Percentiles rank a stretch among this genome's conserved stretches.
Conservation (phyloP, 169 alveolate genomes). For the Plasmodium vinckei region DNA sequence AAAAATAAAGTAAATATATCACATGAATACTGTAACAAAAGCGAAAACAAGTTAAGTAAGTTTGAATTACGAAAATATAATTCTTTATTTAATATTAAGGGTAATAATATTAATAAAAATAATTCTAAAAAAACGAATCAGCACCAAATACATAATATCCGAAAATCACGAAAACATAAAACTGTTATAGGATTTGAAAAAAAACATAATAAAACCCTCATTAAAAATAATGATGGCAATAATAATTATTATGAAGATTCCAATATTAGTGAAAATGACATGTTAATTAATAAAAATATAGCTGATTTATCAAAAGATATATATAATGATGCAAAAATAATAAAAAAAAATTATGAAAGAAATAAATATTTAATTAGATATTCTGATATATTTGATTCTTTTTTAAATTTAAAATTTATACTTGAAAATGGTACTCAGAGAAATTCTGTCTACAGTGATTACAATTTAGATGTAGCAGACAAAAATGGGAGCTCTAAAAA, state of each 20-base stretch:
- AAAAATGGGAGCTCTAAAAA: not conserved
- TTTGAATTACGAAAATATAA: slow-evolving; percentile 37
- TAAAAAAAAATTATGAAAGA: slow-evolving; percentile 54
- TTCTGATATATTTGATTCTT: slow-evolving; percentile 62
- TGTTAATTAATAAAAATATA: slow-evolving; percentile 44
- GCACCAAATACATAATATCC: not conserved
- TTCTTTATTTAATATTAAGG: slow-evolving; percentile 42
- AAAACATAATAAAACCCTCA: slow-evolving; percentile 10
- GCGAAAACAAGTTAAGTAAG: not conserved
- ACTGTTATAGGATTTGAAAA: slow-evolving; percentile 72
- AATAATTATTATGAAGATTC: slow-evolving; percentile 14
- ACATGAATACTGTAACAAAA: slow-evolving; percentile 6
- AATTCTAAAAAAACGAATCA: slow-evolving; percentile 7
- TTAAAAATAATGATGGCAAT: not conserved
- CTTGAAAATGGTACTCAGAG: slow-evolving; percentile 8
- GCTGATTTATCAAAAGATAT: slow-evolving; percentile 67
- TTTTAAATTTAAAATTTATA: slow-evolving; percentile 40
- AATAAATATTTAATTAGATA: slow-evolving; percentile 48
- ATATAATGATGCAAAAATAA: slow-evolving; percentile 54
- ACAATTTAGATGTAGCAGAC: not conserved
- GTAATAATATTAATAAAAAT: slow-evolving; percentile 17
- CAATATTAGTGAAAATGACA: slow-evolving; percentile 19
- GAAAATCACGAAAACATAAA: slow-evolving; percentile 58
- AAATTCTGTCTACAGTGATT: not conserved
- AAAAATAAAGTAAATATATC: slow-evolving; percentile 1